These are phyloP conservation scores for Flammula alnicola DNA, from an alignment of 1,284 basidiomycete genomes.

Conservation along the genomic window DNA sequence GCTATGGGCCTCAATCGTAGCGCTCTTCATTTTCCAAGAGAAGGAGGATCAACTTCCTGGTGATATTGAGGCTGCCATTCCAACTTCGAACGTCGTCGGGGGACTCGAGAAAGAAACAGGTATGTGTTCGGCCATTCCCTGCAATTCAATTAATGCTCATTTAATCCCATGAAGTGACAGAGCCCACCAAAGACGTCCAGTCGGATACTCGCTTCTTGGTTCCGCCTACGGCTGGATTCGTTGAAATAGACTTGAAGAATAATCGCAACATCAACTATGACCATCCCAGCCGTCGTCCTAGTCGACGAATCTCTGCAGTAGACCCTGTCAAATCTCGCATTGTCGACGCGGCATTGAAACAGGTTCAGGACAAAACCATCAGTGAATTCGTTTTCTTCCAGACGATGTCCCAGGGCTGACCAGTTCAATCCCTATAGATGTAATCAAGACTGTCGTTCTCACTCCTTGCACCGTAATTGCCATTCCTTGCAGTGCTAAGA, in stretches of 20 bases:
- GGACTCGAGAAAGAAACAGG: constrained; percentile 4
- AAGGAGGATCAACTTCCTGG: not conserved
- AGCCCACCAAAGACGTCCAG: not conserved
- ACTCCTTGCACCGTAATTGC: constrained; percentile 14
- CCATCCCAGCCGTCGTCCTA: constrained; percentile 3
- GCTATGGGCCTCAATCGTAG: constrained; percentile 15
- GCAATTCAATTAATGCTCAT: not conserved
- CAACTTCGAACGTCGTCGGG: not conserved
- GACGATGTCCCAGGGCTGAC: not conserved
- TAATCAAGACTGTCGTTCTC: constrained; percentile 22
- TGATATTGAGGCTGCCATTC: constrained; percentile 23
- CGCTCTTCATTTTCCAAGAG: constrained; percentile 6
- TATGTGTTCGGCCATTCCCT: not conserved
- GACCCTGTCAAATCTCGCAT: constrained; percentile 23
- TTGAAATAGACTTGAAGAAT: constrained; percentile 4
- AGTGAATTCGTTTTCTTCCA: constrained; percentile 10
- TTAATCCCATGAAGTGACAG: not conserved
- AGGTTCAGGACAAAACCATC: constrained; percentile 23
- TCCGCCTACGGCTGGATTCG: constrained; percentile 1
- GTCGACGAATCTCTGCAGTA: constrained; percentile 15
- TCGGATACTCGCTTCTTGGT: constrained; percentile 1
- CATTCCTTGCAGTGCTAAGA: constrained; percentile 17
- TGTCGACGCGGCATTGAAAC: constrained; percentile 19
- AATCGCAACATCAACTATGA: not conserved
- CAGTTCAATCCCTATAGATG: constrained; percentile 9